Evolutionary conservation across 768 basidiomycete species (phyloP).

Genomic region (Amanita pseudoporphyria): DNA sequence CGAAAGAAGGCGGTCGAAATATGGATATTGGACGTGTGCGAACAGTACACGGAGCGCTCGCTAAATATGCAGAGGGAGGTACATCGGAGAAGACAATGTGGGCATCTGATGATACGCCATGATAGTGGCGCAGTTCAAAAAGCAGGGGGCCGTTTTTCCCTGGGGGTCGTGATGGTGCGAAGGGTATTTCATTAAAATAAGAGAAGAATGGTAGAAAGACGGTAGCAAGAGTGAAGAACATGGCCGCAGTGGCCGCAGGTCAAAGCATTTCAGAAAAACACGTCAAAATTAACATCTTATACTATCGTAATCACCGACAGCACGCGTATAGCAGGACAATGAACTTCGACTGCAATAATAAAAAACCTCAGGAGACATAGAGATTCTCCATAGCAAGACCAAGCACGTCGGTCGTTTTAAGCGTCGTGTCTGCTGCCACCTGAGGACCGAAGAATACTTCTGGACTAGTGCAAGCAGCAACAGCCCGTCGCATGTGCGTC

Average conservation of each 20-base stretch:
- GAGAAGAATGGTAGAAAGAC: conserved; percentile 35
- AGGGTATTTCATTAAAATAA: conserved; percentile 14
- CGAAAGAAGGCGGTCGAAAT: conserved; percentile 40
- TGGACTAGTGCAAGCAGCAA: conserved; percentile 89
- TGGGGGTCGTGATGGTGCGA: conserved; percentile 4
- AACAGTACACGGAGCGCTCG: conserved; percentile 24
- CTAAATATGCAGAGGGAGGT: conserved; percentile 9
- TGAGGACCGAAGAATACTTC: conserved; percentile 72
- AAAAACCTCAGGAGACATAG: conserved; percentile 15
- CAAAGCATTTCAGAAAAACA: neutral
- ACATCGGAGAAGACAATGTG: conserved; percentile 50
- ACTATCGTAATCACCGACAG: neutral
- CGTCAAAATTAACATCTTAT: neutral
- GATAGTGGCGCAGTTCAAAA: conserved; percentile 55
- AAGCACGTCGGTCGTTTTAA: conserved; percentile 43
- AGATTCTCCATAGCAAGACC: conserved; percentile 57
- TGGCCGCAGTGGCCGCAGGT: conserved; percentile 22
- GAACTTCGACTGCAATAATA: neutral
- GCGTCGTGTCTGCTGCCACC: neutral
- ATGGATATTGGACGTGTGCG: conserved; percentile 26
- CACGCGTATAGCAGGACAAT: neutral
- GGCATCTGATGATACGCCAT: conserved; percentile 40
- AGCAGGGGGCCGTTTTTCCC: conserved; percentile 15
- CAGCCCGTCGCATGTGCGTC: conserved; percentile 89
- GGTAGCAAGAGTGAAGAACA: conserved; percentile 38